Conservation (phyloP, 352 stramenopile species). For the Globisporangium echinulatum region DNA sequence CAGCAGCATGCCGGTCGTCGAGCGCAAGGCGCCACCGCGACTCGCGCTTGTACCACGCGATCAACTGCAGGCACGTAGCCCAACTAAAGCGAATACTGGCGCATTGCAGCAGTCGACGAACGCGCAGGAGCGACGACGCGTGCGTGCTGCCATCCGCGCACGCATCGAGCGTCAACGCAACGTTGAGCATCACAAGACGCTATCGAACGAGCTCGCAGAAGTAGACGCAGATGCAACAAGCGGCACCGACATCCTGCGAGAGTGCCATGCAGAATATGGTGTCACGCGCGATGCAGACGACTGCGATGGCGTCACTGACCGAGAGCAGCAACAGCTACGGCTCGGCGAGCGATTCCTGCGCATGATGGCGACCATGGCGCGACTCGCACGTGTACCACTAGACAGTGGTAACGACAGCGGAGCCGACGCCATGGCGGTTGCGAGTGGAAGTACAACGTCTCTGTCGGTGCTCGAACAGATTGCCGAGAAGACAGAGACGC, state of each 20-base stretch:
- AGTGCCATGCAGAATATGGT: neutral
- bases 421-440: neutral
- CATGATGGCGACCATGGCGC: conserved; percentile 46
- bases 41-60: conserved; percentile 46
- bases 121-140: neutral
- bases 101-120: neutral
- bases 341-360: conserved; percentile 52
- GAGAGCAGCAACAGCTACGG: conserved; percentile 18
- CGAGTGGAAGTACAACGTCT: neutral
- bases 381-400: conserved; percentile 23
- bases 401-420: neutral
- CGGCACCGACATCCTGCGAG: neutral
- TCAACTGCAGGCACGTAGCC: conserved; percentile 12
- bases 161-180: neutral
- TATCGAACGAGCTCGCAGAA: neutral
- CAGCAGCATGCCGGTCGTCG: neutral
- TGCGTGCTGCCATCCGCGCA: neutral
- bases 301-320: neutral
- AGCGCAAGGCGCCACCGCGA: conserved; percentile 17
- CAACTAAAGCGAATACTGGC: conserved; percentile 11
- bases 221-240: neutral
- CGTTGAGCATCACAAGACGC: neutral
- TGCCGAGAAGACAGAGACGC: conserved; percentile 1
- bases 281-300: neutral
- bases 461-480: conserved; percentile 5